Evolutionary conservation across 768 basidiomycete species (phyloP), one percentile per base, ranked within the genome.

Genomic region (Kockovaella imperatae): DNA sequence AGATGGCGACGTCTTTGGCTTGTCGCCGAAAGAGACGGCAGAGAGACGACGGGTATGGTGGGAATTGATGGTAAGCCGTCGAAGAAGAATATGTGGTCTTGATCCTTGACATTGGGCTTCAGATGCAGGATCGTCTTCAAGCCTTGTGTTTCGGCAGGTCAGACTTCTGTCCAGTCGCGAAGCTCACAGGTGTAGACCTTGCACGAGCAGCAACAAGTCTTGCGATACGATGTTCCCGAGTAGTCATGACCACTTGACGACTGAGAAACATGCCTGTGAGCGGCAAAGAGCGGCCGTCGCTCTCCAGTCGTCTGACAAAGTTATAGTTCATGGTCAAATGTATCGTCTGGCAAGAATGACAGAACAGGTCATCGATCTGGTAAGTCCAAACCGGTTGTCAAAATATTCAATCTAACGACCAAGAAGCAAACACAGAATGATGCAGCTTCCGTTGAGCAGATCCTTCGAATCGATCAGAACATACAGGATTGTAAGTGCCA

Each of bases 141-240:
- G 60, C 69, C 1, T 52, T 66, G 21, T 68, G 64, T 40, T 71
- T 71, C 40, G 69, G 62, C n/a, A n/a, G n/a, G n/a, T n/a, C n/a
- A n/a, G n/a, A n/a, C n/a, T n/a, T n/a, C n/a, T n/a, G n/a, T n/a
- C n/a, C n/a, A n/a, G n/a, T n/a, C n/a, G n/a, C n/a, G n/a, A n/a
- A n/a, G n/a, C n/a, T n/a, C n/a, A n/a, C n/a, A n/a, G n/a, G n/a
- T n/a, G n/a, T n/a, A 46, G 64, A n/a, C 67, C 67, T 3, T 61
- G 60, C 32, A 55, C 59, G 2, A 59, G 62, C 5, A 53, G 50
- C 20, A 58, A 67, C 36, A 48, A 54, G 17, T 52, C 52, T 30
- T 42, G 60, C 5, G 69, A 71, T 51, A 64, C 69, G 13, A 53
- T 61, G 29, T 55, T 60, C 35, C 69, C 69, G 1, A 56, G 60